These are phyloP conservation scores for Alternaria sp. DNA, from an alignment of 2,329 filamentous ascomycete species.

Conservation along the genomic window DNA sequence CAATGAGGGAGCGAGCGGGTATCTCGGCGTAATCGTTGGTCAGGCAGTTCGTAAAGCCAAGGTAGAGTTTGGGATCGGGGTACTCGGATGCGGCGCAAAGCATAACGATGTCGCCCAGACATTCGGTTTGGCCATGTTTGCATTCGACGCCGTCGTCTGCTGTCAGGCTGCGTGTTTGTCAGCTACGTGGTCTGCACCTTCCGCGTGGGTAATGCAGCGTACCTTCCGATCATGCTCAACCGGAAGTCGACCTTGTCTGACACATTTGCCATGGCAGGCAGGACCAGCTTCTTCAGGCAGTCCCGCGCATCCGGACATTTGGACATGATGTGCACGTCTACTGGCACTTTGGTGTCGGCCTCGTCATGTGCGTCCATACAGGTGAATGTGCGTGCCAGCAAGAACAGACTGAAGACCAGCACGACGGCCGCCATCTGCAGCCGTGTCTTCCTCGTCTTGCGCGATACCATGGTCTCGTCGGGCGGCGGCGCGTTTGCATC, in stretches of 20 bases:
- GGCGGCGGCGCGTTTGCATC: conserved; percentile 4
- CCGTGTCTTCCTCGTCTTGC: conserved; percentile 16
- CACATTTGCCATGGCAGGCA: conserved; percentile 85
- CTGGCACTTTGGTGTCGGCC: conserved; percentile 63
- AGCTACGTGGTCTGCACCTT: neutral
- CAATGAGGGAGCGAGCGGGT: conserved; percentile 76
- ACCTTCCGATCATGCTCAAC: conserved; percentile 87
- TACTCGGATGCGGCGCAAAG: conserved; percentile 87
- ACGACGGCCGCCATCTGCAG: conserved; percentile 35
- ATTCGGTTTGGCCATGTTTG: conserved; percentile 88
- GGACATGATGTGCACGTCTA: conserved; percentile 92
- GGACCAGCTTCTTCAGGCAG: conserved; percentile 78
- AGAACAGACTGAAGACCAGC: conserved; percentile 42
- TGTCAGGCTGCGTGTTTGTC: conserved; percentile 55
- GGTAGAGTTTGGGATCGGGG: conserved; percentile 82
- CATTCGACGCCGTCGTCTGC: conserved; percentile 85
- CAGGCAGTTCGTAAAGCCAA: conserved; percentile 94
- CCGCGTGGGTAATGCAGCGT: conserved; percentile 42
- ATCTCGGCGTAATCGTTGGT: conserved; percentile 77
- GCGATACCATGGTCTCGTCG: conserved; percentile 20
- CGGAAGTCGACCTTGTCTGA: conserved; percentile 88
- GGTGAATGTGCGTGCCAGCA: conserved; percentile 35
- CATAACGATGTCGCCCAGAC: conserved; percentile 91
- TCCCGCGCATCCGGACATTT: conserved; percentile 93
- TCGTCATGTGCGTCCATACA: conserved; percentile 36